Evolutionary conservation across 257 asterid genomes (phyloP).

Genomic region (Salvia rosmarinus): DNA sequence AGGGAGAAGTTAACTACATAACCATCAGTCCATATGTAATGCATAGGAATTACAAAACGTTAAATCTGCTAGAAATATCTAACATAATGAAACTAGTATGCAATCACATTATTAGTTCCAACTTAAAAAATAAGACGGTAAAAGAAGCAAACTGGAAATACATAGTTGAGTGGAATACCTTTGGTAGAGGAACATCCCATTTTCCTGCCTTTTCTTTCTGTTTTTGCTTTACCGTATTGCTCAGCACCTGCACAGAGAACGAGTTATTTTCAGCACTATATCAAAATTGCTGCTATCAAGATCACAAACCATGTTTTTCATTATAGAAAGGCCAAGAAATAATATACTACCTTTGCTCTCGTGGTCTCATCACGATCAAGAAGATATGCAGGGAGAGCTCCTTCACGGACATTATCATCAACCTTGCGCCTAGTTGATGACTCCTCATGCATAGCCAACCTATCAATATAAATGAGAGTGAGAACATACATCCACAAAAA

Average conservation of each 20-base stretch:
- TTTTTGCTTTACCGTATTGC: slow-evolving; percentile 95
- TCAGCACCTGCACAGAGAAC: slow-evolving; percentile 60
- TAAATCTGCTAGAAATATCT: neutral
- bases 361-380: slow-evolving; percentile 95
- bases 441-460: slow-evolving; percentile 92
- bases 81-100: neutral
- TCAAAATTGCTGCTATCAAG: neutral
- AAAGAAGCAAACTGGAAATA: slow-evolving; percentile 14
- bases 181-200: slow-evolving; percentile 99
- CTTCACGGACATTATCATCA: slow-evolving; percentile 85
- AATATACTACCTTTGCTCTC: slow-evolving; percentile 71
- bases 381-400: slow-evolving; percentile 95
- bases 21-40: neutral
- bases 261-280: slow-evolving; percentile 15
- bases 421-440: slow-evolving; percentile 79
- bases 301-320: neutral
- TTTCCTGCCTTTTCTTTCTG: slow-evolving; percentile 96
- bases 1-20: neutral
- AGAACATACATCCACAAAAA: slow-evolving; percentile 19
- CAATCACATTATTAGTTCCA: too few species aligned
- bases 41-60: neutral
- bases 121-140: too few species aligned
- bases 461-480: slow-evolving; percentile 34
- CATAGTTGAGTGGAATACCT: slow-evolving; percentile 50
- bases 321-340: slow-evolving; percentile 4